Evolutionary conservation across 2,329 filamentous ascomycete species (phyloP).

Genomic region (Cercospora berteroae): DNA sequence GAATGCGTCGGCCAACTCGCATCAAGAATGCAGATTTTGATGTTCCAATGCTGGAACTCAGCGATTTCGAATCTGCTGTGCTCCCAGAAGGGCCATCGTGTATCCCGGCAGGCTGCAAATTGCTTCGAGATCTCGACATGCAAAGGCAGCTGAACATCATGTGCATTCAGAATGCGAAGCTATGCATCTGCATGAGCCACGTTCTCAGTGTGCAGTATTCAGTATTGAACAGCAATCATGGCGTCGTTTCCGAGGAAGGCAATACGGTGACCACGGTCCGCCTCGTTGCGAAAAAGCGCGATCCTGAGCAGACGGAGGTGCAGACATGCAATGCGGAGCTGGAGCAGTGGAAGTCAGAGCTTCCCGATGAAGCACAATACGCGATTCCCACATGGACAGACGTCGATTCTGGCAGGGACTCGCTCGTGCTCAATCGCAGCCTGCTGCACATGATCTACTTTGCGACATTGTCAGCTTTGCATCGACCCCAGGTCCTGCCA

Average conservation of each 20-base stretch:
- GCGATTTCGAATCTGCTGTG: constrained; percentile 76
- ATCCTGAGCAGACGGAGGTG: constrained; percentile 78
- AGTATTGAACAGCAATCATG: constrained; percentile 79
- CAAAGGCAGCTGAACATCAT: constrained; percentile 78
- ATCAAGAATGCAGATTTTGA: constrained; percentile 94
- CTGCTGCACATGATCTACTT: constrained; percentile 91
- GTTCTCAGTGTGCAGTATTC: constrained; percentile 91
- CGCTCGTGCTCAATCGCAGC: constrained; percentile 70
- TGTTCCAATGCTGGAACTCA: constrained; percentile 80
- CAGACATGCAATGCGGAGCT: constrained; percentile 76
- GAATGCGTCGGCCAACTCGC: constrained; percentile 87
- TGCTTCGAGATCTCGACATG: constrained; percentile 68
- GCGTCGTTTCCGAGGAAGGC: constrained; percentile 66
- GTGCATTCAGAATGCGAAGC: constrained; percentile 88
- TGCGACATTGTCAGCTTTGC: constrained; percentile 84
- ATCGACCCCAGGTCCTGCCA: constrained; percentile 85
- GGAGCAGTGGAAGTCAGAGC: constrained; percentile 69
- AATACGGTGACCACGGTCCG: constrained; percentile 74
- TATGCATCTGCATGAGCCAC: constrained; percentile 84
- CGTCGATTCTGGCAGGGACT: constrained; percentile 57
- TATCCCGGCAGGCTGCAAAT: constrained; percentile 66
- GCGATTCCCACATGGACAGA: constrained; percentile 55
- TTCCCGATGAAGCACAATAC: constrained; percentile 72
- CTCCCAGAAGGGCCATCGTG: constrained; percentile 63
- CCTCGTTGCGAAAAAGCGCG: constrained; percentile 83